Evolutionary conservation across 805 yeast species (phyloP).

Genomic region (Kodamaea hsintzibuensis): DNA sequence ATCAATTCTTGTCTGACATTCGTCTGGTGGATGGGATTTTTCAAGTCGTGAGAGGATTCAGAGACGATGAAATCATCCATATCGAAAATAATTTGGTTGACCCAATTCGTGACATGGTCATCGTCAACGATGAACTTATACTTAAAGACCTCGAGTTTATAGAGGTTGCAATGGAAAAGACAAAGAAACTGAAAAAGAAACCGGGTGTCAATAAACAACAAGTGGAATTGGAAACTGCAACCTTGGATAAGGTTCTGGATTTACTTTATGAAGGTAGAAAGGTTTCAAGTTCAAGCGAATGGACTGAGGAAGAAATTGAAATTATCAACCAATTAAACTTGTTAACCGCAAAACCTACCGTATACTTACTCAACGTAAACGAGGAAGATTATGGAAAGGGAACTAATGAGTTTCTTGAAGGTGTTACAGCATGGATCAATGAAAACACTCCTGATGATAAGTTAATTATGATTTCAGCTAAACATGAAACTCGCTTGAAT

Average conservation of each 20-base stretch:
- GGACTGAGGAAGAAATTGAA: slow-evolving; percentile 65
- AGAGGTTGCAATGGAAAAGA: slow-evolving; percentile 46
- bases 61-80: slow-evolving; percentile 65
- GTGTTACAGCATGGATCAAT: slow-evolving; percentile 65
- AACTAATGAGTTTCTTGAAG: slow-evolving; percentile 50
- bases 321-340: slow-evolving; percentile 70
- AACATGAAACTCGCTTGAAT: slow-evolving; percentile 43
- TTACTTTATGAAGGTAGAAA: slow-evolving; percentile 52
- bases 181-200: slow-evolving; percentile 27
- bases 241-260: slow-evolving; percentile 34
- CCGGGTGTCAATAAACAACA: slow-evolving; percentile 28
- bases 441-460: slow-evolving; percentile 61
- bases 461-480: slow-evolving; percentile 45
- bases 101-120: slow-evolving; percentile 62
- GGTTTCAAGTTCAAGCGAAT: slow-evolving; percentile 49
- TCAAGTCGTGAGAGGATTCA: slow-evolving; percentile 67
- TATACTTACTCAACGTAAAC: slow-evolving; percentile 71
- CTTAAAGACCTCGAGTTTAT: slow-evolving; percentile 63
- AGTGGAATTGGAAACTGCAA: slow-evolving; percentile 28
- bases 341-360: slow-evolving; percentile 86
- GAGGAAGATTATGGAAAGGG: slow-evolving; percentile 63
- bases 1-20: slow-evolving; percentile 67
- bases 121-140: slow-evolving; percentile 62
- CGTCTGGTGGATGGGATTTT: slow-evolving; percentile 71
- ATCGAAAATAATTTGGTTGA: slow-evolving; percentile 59